Evolutionary conservation across 768 basidiomycete genomes (phyloP), one percentile per base, ranked within the genome.

Genomic region (Lyophyllum semitale): DNA sequence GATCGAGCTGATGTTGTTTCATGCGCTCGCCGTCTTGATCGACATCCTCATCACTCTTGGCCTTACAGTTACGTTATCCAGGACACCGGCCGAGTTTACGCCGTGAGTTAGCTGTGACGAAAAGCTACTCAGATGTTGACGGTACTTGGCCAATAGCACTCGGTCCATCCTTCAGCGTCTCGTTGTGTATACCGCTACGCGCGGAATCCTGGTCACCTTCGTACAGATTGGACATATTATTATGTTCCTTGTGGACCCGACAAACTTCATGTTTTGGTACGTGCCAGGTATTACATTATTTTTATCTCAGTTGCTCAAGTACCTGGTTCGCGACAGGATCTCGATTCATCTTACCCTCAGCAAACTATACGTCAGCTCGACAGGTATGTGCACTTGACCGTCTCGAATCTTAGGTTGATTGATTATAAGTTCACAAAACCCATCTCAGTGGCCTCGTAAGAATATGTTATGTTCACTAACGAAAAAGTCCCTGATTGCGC

Each of bases 211-310:
- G 0, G 30, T 61, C 30, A 32, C 40, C 7, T 2, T 53, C 6
- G 25, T 41, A 11, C 60, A 61, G 29, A 30, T 61, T 20, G 60
- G 32, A 20, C 60, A 59, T 22, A 48, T 59, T 11, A 27, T 48
- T 3, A 59, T 56, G 52, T 61, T 48, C 41, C 23, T 61, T 8
- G 20, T 54, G 4, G 9, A 48, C 13, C 32, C 58, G 13, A 22
- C 29, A 5, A 51, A 48, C 7, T n/a, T 42, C 15, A 42, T 58
- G 13, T 47, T 59, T 27, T 48, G 58, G 58, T 54, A 15, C 18
- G 23, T 33, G 15, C 4, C 37, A 15, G 33, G 17, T 4, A 38
- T 38, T 38, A 7, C 2, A 6, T 18, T 2, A 6, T 18, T 38
- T n/a, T 4, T 4, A 15, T 18, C 17, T 38, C n/a, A 9, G 5